phyloP scores from a whole-genome alignment of 2,329 filamentous ascomycete genomes.

The Thelonectria discophora region DNA sequence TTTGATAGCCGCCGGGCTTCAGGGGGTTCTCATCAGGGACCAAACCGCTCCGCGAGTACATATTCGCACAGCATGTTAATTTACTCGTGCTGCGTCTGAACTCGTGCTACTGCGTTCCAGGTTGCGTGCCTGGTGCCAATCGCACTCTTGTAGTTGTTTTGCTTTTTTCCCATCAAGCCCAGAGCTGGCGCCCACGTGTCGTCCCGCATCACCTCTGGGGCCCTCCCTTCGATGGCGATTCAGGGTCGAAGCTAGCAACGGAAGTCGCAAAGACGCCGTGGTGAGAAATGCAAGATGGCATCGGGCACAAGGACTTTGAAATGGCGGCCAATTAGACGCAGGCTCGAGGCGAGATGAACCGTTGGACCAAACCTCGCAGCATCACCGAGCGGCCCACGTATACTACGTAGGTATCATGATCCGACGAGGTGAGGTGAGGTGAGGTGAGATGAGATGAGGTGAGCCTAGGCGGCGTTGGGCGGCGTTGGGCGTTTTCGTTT shows the following conservation, averaged over 20 bases:
- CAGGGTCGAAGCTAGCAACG: background rate
- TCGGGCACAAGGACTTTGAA: background rate
- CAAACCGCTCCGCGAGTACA: too few species aligned
- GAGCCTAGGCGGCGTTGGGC: background rate
- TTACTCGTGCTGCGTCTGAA: too few species aligned
- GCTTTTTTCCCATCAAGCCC: slow-evolving; percentile 7
- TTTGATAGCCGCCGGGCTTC: too few species aligned
- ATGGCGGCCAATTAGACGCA: background rate
- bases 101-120: slow-evolving; percentile 4
- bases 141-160: background rate
- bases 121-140: background rate
- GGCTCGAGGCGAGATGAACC: slow-evolving; percentile 6
- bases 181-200: slow-evolving; percentile 24
- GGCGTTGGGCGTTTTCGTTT: background rate
- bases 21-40: too few species aligned
- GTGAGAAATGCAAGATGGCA: background rate
- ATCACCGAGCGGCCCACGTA: slow-evolving; percentile 18
- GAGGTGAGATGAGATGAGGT: background rate
- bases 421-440: background rate
- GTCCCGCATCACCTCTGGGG: slow-evolving; percentile 15
- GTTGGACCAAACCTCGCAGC: slow-evolving; percentile 9
- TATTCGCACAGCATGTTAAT: too few species aligned
- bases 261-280: too few species aligned
- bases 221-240: slow-evolving; percentile 14
- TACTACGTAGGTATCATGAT: background rate